Conservation (phyloP, 169 alveolate genomes). For the Neospora caninum region DNA sequence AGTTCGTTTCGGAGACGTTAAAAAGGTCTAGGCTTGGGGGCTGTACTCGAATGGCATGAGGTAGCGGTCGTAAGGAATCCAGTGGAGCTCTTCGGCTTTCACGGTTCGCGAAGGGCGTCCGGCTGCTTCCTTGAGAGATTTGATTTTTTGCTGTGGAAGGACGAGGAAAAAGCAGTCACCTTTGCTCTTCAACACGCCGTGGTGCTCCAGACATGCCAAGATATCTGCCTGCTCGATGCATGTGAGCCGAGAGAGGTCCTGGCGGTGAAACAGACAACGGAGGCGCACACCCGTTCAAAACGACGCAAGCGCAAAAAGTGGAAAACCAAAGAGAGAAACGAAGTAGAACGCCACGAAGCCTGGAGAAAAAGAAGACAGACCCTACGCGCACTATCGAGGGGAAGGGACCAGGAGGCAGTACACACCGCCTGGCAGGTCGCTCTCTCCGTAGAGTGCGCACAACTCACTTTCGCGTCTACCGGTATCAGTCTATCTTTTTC, state of each 20-base stretch:
- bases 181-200: slow-evolving; percentile 82
- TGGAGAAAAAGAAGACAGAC: neutral
- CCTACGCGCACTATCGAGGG: no score
- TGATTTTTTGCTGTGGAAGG: slow-evolving; percentile 81
- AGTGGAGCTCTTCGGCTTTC: slow-evolving; percentile 83
- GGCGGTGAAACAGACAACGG: slow-evolving; percentile 35
- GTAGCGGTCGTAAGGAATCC: slow-evolving; percentile 89
- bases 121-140: slow-evolving; percentile 76
- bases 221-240: slow-evolving; percentile 88
- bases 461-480: no score
- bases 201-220: slow-evolving; percentile 86
- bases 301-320: no score
- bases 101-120: slow-evolving; percentile 82
- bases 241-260: slow-evolving; percentile 84
- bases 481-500: no score
- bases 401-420: no score
- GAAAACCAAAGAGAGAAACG: no score
- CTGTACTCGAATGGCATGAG: slow-evolving; percentile 79
- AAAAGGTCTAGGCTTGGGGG: slow-evolving; percentile 62
- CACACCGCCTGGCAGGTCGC: no score
- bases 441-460: no score
- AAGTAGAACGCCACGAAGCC: neutral
- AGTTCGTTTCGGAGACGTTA: no score
- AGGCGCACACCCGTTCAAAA: neutral
- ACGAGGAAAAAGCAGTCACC: slow-evolving; percentile 85